Conservation (phyloP, 495 filamentous ascomycete species). For the Cairneyella variabilis region DNA sequence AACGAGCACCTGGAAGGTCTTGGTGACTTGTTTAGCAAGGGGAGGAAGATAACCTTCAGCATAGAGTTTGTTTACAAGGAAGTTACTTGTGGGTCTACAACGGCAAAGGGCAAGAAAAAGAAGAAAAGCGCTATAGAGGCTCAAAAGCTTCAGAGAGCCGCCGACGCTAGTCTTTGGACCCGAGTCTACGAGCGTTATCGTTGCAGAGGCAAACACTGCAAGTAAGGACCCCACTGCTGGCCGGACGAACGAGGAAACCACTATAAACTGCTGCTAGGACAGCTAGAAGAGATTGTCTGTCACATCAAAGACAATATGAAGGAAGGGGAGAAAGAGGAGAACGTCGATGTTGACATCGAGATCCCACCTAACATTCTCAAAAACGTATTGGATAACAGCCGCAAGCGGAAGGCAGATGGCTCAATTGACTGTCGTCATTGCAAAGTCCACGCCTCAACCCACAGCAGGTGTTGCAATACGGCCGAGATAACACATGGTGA, state of each 20-base stretch:
- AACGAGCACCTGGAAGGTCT: slow-evolving; percentile 21
- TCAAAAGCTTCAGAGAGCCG: slow-evolving; percentile 23
- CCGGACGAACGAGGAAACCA: slow-evolving; percentile 14
- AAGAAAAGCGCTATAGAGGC: slow-evolving; percentile 19
- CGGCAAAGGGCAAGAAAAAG: slow-evolving; percentile 14
- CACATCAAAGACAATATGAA: slow-evolving; percentile 19
- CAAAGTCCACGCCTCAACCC: slow-evolving; percentile 14
- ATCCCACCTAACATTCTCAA: slow-evolving; percentile 18
- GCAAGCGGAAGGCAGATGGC: slow-evolving; percentile 19
- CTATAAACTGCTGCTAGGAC: slow-evolving; percentile 15
- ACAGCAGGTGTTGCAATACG: slow-evolving; percentile 9
- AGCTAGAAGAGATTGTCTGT: slow-evolving; percentile 20
- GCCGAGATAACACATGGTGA: slow-evolving; percentile 7
- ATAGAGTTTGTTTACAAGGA: slow-evolving; percentile 24
- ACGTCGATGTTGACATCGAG: slow-evolving; percentile 16
- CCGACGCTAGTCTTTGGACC: slow-evolving; percentile 15
- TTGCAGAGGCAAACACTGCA: slow-evolving; percentile 19
- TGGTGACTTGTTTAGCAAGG: slow-evolving; percentile 18
- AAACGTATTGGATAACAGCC: slow-evolving; percentile 18
- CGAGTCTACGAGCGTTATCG: slow-evolving; percentile 21
- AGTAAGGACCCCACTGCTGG: slow-evolving; percentile 20
- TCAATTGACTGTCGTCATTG: slow-evolving; percentile 16
- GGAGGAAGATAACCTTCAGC: slow-evolving; percentile 20
- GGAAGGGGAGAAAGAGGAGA: slow-evolving; percentile 18
- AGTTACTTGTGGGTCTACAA: slow-evolving; percentile 18